These are phyloP conservation scores for Diaporthe batatas DNA, from an alignment of 2,329 filamentous ascomycete genomes.

Conservation along the genomic window DNA sequence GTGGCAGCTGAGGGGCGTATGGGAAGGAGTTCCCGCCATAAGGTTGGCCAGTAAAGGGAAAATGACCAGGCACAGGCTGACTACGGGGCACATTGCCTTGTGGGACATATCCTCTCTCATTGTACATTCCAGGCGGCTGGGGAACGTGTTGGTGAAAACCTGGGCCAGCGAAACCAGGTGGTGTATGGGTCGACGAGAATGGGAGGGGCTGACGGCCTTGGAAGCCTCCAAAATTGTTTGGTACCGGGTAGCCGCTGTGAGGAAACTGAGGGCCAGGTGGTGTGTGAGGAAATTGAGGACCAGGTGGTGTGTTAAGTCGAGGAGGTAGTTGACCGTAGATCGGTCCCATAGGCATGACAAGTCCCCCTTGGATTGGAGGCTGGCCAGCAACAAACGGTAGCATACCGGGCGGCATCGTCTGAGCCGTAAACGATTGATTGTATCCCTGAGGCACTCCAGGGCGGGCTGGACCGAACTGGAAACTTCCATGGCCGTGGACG, in stretches of 20 bases:
- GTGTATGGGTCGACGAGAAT: not conserved
- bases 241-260: not conserved
- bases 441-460: not conserved
- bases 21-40: not conserved
- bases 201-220: not conserved
- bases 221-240: not conserved
- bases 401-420: not conserved
- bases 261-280: not conserved
- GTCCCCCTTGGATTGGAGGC: not conserved
- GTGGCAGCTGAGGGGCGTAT: not conserved
- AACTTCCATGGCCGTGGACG: not conserved
- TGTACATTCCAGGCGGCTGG: slow-evolving; percentile 1
- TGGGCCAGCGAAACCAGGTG: not conserved
- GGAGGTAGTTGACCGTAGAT: not conserved
- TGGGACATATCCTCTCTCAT: not conserved
- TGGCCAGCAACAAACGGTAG: not conserved
- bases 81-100: not conserved
- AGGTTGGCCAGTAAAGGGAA: not conserved
- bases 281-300: not conserved
- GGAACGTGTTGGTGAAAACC: not conserved
- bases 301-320: not conserved
- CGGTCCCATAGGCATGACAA: slow-evolving; percentile 3
- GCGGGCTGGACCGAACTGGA: not conserved
- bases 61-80: not conserved
- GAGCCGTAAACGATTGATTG: not conserved